Percentiles rank a stretch among this genome's conserved stretches.
Evolutionary conservation across 2,329 filamentous ascomycete species (phyloP).

Genomic region (Didymella sp.): DNA sequence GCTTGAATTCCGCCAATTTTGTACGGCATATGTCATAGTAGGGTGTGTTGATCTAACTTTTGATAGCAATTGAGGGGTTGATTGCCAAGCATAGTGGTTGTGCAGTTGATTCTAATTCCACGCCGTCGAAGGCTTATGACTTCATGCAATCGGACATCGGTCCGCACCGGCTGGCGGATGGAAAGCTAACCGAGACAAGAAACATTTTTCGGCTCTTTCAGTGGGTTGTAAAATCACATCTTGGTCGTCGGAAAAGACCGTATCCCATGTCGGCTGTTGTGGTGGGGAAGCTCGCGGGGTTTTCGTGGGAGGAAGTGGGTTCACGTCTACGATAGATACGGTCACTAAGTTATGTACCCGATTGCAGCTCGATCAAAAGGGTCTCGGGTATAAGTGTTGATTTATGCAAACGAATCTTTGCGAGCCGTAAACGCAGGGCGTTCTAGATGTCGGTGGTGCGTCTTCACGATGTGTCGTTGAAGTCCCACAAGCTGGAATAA

Average conservation of each 20-base stretch:
- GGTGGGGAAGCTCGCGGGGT: constrained; percentile 1
- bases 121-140: background rate
- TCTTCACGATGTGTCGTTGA: background rate
- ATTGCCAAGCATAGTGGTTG: background rate
- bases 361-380: background rate
- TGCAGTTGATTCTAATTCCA: background rate
- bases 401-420: background rate
- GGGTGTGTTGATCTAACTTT: background rate
- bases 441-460: background rate
- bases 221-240: background rate
- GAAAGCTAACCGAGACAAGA: background rate
- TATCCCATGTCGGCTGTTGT: background rate
- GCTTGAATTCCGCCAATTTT: background rate
- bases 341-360: background rate
- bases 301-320: background rate
- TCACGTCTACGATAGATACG: background rate
- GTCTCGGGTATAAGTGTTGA: background rate
- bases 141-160: background rate
- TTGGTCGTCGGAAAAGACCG: background rate
- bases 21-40: background rate
- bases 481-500: background rate
- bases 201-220: background rate
- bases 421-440: background rate
- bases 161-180: background rate
- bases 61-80: too few species aligned